Evolutionary conservation across 768 basidiomycete genomes (phyloP), one percentile per base, ranked within the genome.

Genomic region (Pholiota molesta): DNA sequence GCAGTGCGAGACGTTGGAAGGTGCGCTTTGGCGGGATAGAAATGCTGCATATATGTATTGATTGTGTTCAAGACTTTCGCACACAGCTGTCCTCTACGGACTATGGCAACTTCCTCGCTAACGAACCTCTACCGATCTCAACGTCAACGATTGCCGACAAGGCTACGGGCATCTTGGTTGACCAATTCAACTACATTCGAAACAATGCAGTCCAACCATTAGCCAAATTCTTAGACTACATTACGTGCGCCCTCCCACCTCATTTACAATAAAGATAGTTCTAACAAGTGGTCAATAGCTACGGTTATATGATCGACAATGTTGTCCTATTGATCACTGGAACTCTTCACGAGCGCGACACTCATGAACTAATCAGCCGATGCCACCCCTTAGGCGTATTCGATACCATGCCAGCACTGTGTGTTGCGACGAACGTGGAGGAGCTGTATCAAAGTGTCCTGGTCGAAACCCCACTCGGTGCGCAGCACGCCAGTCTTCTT

Each of bases 291-390:
- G 35, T 13, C 35, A 55, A 62, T 75, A 97, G 95, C 49, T 97
- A 97, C 74, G 95, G 88, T 31, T 99, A 99, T 78, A 99, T 99
- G 97, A 99, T 99, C 72, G 97, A 99, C 86, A 99, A 99, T 74
- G 92, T 99, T 70, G 90, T 99, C 62, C 84, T 99, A 57, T 84
- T 99, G 71, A 99, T 99, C 64, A 96, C 97, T 16, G 97, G 97
- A 21, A 99, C 97, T 0, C 78, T 99, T 35, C 96, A 99, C 71
- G 96, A 98, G 76, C 85, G 97, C 61, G 97, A 99, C 74, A 98
- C 97, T 2, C 94, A 97, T 66, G 97, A 99, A 72, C 86, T 99
- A 3, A 79, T 99, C 39, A 94, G 96, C 68, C 88, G 97, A 39
- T 99, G 97, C 78, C 97, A 99, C 71, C 97, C 97, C 2, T 82